These are phyloP conservation scores for Phytophthora citrophthora DNA, from an alignment of 352 stramenopile species.

Conservation along the genomic window DNA sequence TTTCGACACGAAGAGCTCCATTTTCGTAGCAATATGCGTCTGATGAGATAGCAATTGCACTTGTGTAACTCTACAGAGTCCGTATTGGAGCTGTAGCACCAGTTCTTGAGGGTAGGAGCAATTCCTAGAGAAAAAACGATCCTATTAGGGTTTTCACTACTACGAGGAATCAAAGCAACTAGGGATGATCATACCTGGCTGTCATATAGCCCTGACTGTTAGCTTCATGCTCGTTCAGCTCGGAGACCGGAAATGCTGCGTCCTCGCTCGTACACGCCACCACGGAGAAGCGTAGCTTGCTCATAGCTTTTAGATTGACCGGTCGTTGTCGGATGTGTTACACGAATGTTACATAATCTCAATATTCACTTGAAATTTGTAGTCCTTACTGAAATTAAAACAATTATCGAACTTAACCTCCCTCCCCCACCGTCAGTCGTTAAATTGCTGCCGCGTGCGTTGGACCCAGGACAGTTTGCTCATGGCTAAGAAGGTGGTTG, in stretches of 20 bases:
- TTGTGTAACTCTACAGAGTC: constrained; percentile 75
- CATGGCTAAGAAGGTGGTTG: constrained; percentile 76
- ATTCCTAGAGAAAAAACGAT: constrained; percentile 57
- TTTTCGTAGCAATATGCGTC: constrained; percentile 92
- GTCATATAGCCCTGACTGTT: constrained; percentile 80
- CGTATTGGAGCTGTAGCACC: constrained; percentile 80
- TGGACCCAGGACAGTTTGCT: constrained; percentile 2
- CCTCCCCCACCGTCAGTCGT: constrained; percentile 9
- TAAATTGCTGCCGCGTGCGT: background rate
- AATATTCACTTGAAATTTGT: no score
- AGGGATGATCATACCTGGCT: constrained; percentile 48
- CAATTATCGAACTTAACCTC: no score
- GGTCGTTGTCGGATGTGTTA: constrained; percentile 1
- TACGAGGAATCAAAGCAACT: background rate
- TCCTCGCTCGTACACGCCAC: constrained; percentile 90
- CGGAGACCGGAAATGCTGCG: constrained; percentile 74
- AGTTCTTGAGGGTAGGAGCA: constrained; percentile 95
- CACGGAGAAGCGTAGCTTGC: constrained; percentile 87
- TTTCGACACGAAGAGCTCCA: constrained; percentile 91
- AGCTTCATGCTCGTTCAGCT: constrained; percentile 85
- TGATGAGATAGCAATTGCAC: constrained; percentile 93
- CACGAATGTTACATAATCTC: constrained; percentile 1
- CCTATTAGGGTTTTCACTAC: constrained; percentile 1
- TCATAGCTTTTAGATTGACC: constrained; percentile 47
- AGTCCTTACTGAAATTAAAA: no score